These are phyloP conservation scores for Didymella sp. DNA, from an alignment of 2,329 filamentous ascomycete genomes.

Conservation along the genomic window DNA sequence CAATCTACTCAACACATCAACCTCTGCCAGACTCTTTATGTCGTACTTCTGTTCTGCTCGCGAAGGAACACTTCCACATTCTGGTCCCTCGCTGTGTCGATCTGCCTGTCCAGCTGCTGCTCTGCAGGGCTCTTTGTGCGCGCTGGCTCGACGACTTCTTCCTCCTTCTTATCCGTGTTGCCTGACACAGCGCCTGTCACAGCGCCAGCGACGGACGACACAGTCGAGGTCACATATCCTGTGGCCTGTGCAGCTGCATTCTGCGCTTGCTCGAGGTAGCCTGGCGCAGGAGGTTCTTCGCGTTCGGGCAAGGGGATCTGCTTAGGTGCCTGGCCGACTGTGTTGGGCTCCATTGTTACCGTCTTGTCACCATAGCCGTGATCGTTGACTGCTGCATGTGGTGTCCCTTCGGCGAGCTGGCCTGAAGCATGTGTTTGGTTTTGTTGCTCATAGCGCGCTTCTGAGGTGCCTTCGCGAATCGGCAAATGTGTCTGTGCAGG, in stretches of 20 bases:
- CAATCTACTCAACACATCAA: background rate
- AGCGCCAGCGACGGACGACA: constrained; percentile 43
- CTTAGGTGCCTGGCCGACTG: constrained; percentile 59
- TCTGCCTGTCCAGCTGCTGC: constrained; percentile 38
- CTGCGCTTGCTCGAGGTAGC: constrained; percentile 55
- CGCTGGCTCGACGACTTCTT: constrained; percentile 20
- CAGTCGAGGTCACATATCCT: constrained; percentile 38
- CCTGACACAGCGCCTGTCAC: constrained; percentile 34
- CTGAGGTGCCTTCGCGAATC: constrained; percentile 52
- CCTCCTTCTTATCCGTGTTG: constrained; percentile 32
- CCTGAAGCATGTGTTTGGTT: constrained; percentile 54
- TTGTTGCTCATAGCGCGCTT: constrained; percentile 53
- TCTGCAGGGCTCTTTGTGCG: constrained; percentile 40
- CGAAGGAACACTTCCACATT: constrained; percentile 46
- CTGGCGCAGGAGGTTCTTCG: constrained; percentile 43
- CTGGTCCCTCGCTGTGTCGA: constrained; percentile 39
- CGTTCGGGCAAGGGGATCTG: constrained; percentile 50
- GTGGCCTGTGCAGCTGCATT: constrained; percentile 42
- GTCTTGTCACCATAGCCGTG: constrained; percentile 56
- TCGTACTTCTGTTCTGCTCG: constrained; percentile 29
- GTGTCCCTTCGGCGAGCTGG: constrained; percentile 53
- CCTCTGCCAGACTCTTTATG: constrained; percentile 3
- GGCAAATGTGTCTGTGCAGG: constrained; percentile 32
- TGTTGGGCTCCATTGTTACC: constrained; percentile 56
- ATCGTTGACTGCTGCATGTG: constrained; percentile 48